Evolutionary conservation across 2,329 filamentous ascomycete genomes (phyloP).

Genomic region (Thermothelomyces thermophilus): DNA sequence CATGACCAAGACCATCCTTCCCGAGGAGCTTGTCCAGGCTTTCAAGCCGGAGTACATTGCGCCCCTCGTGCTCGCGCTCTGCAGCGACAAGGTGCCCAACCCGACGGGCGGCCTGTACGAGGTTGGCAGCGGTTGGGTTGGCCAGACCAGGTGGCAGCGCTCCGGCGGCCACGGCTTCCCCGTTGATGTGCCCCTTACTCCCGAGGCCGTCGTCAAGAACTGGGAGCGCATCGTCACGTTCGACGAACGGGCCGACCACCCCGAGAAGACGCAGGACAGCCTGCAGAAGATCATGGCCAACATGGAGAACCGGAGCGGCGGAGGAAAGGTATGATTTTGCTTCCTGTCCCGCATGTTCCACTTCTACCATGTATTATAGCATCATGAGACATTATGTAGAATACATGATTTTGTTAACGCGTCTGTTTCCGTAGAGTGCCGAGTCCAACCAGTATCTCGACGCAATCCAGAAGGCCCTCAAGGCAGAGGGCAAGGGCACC

Average conservation of each 20-base stretch:
- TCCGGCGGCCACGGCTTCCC: conserved; percentile 87
- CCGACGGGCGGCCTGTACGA: conserved; percentile 87
- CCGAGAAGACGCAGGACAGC: conserved; percentile 68
- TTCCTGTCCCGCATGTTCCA: conserved; percentile 15
- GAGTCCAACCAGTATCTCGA: conserved; percentile 55
- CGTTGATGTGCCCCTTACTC: conserved; percentile 71
- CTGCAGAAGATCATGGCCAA: conserved; percentile 74
- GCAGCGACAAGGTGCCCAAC: conserved; percentile 77
- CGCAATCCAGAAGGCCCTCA: conserved; percentile 70
- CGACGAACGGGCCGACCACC: conserved; percentile 80
- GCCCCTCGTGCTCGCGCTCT: conserved; percentile 79
- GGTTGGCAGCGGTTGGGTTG: conserved; percentile 90
- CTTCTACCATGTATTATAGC: conserved; percentile 22
- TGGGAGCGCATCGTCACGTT: conserved; percentile 82
- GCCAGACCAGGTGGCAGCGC: conserved; percentile 90
- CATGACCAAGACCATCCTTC: conserved; percentile 91
- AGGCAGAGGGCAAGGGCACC: conserved; percentile 61
- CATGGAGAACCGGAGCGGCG: conserved; percentile 66
- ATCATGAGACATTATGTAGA: conserved; percentile 22
- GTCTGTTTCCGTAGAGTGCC: conserved; percentile 24
- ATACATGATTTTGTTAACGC: conserved; percentile 23
- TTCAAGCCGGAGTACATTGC: conserved; percentile 99
- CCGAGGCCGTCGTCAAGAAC: conserved; percentile 71
- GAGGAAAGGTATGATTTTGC: conserved; percentile 52
- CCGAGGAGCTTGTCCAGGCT: conserved; percentile 94